Evolutionary conservation across 345 rosid species (phyloP).

Genomic region (Syzygium grande): DNA sequence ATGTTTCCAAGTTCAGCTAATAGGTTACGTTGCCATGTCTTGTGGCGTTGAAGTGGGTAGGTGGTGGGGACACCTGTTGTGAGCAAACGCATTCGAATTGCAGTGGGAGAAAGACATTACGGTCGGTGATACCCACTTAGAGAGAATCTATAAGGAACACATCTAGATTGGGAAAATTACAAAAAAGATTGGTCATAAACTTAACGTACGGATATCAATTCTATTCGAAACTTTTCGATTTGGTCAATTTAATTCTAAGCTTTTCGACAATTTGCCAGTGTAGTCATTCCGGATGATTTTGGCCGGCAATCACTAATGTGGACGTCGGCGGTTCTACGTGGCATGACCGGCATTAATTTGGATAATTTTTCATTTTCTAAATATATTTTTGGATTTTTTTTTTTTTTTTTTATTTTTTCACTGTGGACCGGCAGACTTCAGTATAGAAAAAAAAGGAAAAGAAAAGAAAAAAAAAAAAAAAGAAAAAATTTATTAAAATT

Average conservation of each 20-base stretch:
- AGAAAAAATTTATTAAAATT: too few relatives aligned
- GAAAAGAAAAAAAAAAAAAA: too few relatives aligned
- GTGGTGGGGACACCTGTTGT: not conserved
- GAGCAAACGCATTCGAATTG: not conserved
- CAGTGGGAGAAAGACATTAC: not conserved
- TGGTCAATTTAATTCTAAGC: too few relatives aligned
- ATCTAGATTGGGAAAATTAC: not conserved
- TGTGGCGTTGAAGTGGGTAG: not conserved
- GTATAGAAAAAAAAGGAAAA: too few relatives aligned
- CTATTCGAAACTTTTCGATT: too few relatives aligned
- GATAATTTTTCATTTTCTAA: too few relatives aligned
- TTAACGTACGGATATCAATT: too few relatives aligned
- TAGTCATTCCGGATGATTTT: too few relatives aligned
- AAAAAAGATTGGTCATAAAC: not conserved
- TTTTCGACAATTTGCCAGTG: too few relatives aligned
- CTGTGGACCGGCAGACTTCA: not conserved
- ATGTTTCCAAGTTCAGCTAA: not conserved
- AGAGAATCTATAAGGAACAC: not conserved
- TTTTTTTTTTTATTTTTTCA: too few relatives aligned
- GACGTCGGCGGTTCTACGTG: fast-evolving
- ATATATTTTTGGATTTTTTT: too few relatives aligned
- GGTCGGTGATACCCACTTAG: not conserved
- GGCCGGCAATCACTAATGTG: too few relatives aligned
- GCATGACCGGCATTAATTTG: fast-evolving
- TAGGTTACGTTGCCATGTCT: not conserved